A percentile compares a stretch with the other conserved stretches of the same genome.
Conservation (phyloP, 1,284 basidiomycete species). For the Cerrena zonata region DNA sequence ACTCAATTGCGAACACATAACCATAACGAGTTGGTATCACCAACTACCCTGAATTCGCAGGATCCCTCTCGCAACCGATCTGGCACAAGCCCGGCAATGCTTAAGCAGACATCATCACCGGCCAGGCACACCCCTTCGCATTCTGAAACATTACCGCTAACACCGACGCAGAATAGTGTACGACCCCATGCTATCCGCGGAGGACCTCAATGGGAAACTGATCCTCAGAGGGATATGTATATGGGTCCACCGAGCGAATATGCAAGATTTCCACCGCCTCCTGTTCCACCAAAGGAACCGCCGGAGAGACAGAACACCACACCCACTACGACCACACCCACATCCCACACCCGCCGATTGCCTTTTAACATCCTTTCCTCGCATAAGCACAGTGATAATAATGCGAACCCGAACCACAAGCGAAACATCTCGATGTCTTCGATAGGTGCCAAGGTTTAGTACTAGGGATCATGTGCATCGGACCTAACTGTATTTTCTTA, state of each 20-base stretch:
- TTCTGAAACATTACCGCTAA: conserved; percentile 17
- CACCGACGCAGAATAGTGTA: conserved; percentile 23
- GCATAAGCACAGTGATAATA: conserved; percentile 37
- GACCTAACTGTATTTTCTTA: neutral
- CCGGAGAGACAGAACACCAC: conserved; percentile 29
- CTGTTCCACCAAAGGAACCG: conserved; percentile 25
- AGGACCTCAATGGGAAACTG: conserved; percentile 16
- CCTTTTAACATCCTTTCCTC: conserved; percentile 58
- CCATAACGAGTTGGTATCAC: conserved; percentile 28
- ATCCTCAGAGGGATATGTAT: conserved; percentile 42
- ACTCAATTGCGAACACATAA: conserved; percentile 58
- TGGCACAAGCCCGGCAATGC: conserved; percentile 59
- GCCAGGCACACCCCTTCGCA: conserved; percentile 27
- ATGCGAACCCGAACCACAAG: conserved; percentile 40
- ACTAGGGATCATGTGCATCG: neutral
- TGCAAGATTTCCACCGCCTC: conserved; percentile 66
- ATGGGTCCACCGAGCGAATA: conserved; percentile 63
- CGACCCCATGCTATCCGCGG: conserved; percentile 18
- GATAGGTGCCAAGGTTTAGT: conserved; percentile 25
- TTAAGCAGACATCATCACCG: conserved; percentile 29
- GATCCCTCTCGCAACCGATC: conserved; percentile 53
- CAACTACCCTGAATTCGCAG: conserved; percentile 30
- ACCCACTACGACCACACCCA: conserved; percentile 35
- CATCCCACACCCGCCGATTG: conserved; percentile 51
- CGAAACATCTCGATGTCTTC: conserved; percentile 59